phyloP scores from a whole-genome alignment of 306 rosid genomes.

The Cyclanthera cordifolia region DNA sequence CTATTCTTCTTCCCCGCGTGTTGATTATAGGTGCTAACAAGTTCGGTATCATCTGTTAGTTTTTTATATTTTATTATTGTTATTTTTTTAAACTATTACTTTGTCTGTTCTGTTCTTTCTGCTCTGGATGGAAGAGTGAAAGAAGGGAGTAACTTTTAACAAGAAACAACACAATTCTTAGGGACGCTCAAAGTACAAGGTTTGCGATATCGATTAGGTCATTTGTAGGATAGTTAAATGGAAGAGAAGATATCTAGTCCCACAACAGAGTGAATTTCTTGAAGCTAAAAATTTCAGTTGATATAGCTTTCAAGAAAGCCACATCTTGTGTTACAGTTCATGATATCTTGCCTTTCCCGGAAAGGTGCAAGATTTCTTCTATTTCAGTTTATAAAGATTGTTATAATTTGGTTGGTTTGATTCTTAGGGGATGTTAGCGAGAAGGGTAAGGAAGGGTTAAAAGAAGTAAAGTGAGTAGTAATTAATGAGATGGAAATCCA shows the following conservation, averaged over 20 bases:
- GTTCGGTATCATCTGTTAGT: neutral
- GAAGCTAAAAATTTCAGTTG: neutral
- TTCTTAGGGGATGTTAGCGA: too few relatives aligned
- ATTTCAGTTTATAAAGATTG: neutral
- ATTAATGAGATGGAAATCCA: too few relatives aligned
- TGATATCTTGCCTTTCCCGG: neutral
- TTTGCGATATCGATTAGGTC: neutral
- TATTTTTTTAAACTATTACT: neutral
- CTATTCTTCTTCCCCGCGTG: too few relatives aligned
- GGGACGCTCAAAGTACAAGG: too few relatives aligned
- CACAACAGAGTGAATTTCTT: neutral
- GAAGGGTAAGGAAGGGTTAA: too few relatives aligned
- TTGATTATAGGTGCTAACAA: too few relatives aligned
- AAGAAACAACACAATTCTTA: too few relatives aligned
- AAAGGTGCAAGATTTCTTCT: neutral
- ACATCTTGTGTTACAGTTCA: neutral
- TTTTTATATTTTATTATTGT: neutral
- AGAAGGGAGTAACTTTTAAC: neutral
- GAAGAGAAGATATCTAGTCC: neutral
- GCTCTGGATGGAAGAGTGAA: neutral
- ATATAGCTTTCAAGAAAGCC: neutral
- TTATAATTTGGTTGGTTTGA: neutral
- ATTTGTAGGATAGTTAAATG: neutral
- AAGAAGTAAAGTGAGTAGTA: too few relatives aligned
- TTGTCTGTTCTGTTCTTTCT: neutral